These are phyloP conservation scores for Cladorrhinum samala DNA, from an alignment of 495 filamentous ascomycete genomes.

Conservation along the genomic window DNA sequence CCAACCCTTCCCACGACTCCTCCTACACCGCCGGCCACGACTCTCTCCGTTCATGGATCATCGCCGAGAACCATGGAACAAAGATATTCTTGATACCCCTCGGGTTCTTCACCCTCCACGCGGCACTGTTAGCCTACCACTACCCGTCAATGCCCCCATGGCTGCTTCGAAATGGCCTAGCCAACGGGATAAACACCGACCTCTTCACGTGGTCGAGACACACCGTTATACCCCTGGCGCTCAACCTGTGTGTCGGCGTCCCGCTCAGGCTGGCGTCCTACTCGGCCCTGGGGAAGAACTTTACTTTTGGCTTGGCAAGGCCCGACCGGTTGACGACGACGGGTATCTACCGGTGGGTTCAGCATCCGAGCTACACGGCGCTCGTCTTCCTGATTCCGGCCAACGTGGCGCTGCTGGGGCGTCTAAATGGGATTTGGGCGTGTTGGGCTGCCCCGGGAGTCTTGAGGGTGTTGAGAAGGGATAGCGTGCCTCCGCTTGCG, in stretches of 20 bases:
- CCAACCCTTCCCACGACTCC: slow-evolving; percentile 1
- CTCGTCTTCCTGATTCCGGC: slow-evolving; percentile 12
- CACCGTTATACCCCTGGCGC: slow-evolving; percentile 17
- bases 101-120: slow-evolving; percentile 12
- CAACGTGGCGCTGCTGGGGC: slow-evolving; percentile 17
- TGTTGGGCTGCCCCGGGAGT: slow-evolving; percentile 25
- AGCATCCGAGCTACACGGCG: slow-evolving; percentile 46
- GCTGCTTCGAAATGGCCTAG: slow-evolving; percentile 8
- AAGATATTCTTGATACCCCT: slow-evolving; percentile 5
- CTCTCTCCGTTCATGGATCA: slow-evolving; percentile 8
- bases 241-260: slow-evolving; percentile 28
- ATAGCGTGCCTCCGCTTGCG: slow-evolving; percentile 8
- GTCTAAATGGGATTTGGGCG: slow-evolving; percentile 25
- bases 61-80: slow-evolving; percentile 7
- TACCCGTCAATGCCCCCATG: slow-evolving; percentile 30
- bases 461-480: slow-evolving; percentile 19
- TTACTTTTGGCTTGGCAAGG: slow-evolving; percentile 42
- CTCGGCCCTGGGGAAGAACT: slow-evolving; percentile 36
- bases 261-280: slow-evolving; percentile 34
- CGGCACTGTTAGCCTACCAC: slow-evolving; percentile 6
- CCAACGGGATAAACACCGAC: slow-evolving; percentile 22
- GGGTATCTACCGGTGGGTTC: slow-evolving; percentile 41
- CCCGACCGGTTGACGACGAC: slow-evolving; percentile 38
- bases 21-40: slow-evolving; percentile 15
- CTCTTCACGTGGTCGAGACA: slow-evolving; percentile 28